Base-by-base conservation (phyloP, 163 green algal species). In the Chlamydomonas reinhardtii region DNA sequence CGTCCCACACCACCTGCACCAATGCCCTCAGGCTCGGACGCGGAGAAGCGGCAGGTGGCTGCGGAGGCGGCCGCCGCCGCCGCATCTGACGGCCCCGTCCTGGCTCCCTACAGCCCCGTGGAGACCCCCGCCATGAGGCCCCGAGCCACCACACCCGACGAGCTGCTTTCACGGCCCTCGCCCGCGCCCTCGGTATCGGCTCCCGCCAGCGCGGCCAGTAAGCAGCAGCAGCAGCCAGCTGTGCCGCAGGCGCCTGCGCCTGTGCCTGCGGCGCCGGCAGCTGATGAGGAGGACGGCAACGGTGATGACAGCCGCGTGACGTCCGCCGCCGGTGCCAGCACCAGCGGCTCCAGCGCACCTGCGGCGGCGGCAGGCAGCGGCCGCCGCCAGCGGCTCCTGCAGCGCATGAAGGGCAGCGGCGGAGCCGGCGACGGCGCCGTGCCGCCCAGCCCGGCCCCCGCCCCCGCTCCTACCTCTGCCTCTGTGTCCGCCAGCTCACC, bases 81-180 rank as follows among this genome's bases (percentile, higher is more conserved):
- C 22, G 78, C 66, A 19, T 76, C 66, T 16, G 56, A 79, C 56
- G 80, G 80, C 0, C 80, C 80, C 56, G 6, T 86, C 16, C 80
- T 86, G 34, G 52, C 80, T 0, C 37, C 31, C 25, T 86, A 66
- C 80, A 80, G 70, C 70, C 80, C 80, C 32, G 80, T 86, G 34
- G 80, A 86, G 54, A 86, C 80, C 0, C 80, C 80, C 17, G 80
- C 80, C 70, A 86, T 86, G 80, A 35, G 70, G 70, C 52, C 25
- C 0, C 69, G 56, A 15, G 56, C 54, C 27, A 35, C 65, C 48
- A 79, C 80, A 11, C 56, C 78, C 22, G 78, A 85, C 20, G 68
- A 85, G 68, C 78, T 77, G 5, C 52, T 85, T 5, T 31, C 32
- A 12, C 70, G 78, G 15, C 78, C 77, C 9, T 56, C 48, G 48